These are phyloP conservation scores for Paraconiothyrium brasiliense DNA, from an alignment of 2,329 filamentous ascomycete species.

Conservation along the genomic window DNA sequence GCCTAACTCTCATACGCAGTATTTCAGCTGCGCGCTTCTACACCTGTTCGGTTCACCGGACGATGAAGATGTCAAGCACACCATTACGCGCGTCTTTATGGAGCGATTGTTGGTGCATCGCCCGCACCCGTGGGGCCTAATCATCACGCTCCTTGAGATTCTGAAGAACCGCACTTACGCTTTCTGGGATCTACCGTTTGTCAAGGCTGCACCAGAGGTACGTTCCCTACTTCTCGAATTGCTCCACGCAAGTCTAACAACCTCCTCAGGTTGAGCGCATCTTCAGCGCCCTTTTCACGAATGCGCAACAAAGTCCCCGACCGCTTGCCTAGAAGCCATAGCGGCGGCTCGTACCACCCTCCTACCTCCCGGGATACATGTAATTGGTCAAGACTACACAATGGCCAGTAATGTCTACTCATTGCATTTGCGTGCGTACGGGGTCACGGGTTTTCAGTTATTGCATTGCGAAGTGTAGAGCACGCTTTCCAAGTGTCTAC, in stretches of 20 bases:
- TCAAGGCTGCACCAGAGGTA: conserved; percentile 86
- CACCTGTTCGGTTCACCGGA: conserved; percentile 74
- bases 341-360: conserved; percentile 2
- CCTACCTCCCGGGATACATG: conserved; percentile 14
- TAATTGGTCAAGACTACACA: conserved; percentile 11
- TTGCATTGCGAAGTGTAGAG: conserved; percentile 26
- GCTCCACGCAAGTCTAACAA: conserved; percentile 26
- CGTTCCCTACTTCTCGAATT: conserved; percentile 22
- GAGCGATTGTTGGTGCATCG: conserved; percentile 89
- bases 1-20: conserved; percentile 88
- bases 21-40: conserved; percentile 86
- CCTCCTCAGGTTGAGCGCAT: conserved; percentile 54
- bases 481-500: neutral
- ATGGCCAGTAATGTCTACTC: conserved; percentile 35
- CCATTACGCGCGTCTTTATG: conserved; percentile 86
- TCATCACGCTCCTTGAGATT: conserved; percentile 87
- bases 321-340: conserved; percentile 37
- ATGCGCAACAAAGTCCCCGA: conserved; percentile 58
- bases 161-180: conserved; percentile 89
- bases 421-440: conserved; percentile 47
- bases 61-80: conserved; percentile 84
- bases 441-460: conserved; percentile 31
- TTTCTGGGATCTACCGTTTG: conserved; percentile 92
- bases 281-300: conserved; percentile 57
- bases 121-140: conserved; percentile 94